A percentile compares a stretch with the other conserved stretches of the same genome.
Evolutionary conservation across 768 basidiomycete species (phyloP).

Genomic region (Calocybe indica): DNA sequence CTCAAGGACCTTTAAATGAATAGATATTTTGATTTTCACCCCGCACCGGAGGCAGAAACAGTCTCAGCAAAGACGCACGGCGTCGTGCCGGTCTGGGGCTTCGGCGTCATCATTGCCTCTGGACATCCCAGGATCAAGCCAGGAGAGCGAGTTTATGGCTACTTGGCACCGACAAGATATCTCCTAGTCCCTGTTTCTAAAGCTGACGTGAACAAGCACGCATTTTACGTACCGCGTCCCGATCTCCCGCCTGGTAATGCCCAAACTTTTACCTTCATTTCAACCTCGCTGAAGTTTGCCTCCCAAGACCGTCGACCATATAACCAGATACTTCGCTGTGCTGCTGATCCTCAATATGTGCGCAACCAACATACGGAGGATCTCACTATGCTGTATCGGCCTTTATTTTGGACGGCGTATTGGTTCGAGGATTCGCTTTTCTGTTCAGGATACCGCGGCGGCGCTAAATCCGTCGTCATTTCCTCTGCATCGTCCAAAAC

Average conservation of each 20-base stretch:
- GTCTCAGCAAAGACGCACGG: conserved; percentile 50
- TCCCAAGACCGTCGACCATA: conserved; percentile 55
- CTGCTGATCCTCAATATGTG: conserved; percentile 47
- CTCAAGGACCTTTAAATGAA: too few relatives aligned
- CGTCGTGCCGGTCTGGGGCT: conserved; percentile 69
- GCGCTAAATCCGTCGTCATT: conserved; percentile 43
- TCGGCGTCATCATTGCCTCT: conserved; percentile 50
- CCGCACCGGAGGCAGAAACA: conserved; percentile 31
- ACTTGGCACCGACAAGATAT: conserved; percentile 54
- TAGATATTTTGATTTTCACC: conserved; percentile 69
- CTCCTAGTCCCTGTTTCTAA: conserved; percentile 47
- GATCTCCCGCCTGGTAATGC: conserved; percentile 52
- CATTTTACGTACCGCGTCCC: conserved; percentile 54
- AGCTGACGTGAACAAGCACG: conserved; percentile 43
- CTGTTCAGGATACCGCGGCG: conserved; percentile 42
- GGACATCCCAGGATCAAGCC: conserved; percentile 37
- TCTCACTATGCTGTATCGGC: conserved; percentile 65
- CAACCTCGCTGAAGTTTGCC: not conserved
- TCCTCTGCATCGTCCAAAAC: conserved; percentile 73
- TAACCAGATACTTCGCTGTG: conserved; percentile 60
- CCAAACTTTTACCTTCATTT: too few relatives aligned
- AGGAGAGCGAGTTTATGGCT: conserved; percentile 63
- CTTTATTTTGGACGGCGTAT: conserved; percentile 71
- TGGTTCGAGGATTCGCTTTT: conserved; percentile 73
- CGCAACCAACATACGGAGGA: conserved; percentile 46